Conservation (phyloP, 2,329 filamentous ascomycete genomes). For the Arthrobotrys pseudoclavata region DNA sequence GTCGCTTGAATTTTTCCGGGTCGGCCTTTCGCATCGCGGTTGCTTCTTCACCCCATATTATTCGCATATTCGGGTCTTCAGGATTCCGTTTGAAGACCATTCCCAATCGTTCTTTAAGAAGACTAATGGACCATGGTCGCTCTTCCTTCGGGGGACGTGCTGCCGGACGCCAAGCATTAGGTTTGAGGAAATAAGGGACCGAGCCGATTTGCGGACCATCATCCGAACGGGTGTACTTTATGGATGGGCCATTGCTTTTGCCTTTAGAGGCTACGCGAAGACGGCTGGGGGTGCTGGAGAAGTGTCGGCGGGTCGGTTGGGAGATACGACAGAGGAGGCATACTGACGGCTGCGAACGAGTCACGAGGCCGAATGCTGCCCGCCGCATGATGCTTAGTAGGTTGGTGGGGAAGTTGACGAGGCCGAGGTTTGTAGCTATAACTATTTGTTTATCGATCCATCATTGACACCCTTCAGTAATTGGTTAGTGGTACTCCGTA, state of each 20-base stretch:
- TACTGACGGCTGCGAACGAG: constrained; percentile 39
- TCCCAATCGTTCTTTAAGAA: constrained; percentile 50
- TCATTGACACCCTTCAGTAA: not conserved
- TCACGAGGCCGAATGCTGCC: constrained; percentile 39
- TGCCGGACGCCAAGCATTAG: not conserved
- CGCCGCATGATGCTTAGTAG: constrained; percentile 30
- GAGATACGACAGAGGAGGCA: constrained; percentile 46
- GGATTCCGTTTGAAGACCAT: constrained; percentile 39
- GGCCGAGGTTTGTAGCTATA: not conserved
- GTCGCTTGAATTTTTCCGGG: constrained; percentile 46
- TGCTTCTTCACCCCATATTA: constrained; percentile 52
- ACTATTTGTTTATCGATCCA: not conserved
- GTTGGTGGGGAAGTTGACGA: not conserved
- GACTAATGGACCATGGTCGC: constrained; percentile 44
- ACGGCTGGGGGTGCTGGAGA: constrained; percentile 22
- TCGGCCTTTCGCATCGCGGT: constrained; percentile 30
- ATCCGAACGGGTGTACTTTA: not conserved
- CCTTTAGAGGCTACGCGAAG: constrained; percentile 13
- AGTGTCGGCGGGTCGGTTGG: constrained; percentile 16
- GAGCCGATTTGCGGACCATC: not conserved
- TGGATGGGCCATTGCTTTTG: not conserved
- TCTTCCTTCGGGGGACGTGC: not conserved
- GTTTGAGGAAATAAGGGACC: constrained; percentile 10
- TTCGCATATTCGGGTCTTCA: constrained; percentile 32
- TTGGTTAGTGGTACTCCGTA: not conserved